Evolutionary conservation across 2,329 filamentous ascomycete genomes (phyloP).

Genomic region (Nemania sp.): DNA sequence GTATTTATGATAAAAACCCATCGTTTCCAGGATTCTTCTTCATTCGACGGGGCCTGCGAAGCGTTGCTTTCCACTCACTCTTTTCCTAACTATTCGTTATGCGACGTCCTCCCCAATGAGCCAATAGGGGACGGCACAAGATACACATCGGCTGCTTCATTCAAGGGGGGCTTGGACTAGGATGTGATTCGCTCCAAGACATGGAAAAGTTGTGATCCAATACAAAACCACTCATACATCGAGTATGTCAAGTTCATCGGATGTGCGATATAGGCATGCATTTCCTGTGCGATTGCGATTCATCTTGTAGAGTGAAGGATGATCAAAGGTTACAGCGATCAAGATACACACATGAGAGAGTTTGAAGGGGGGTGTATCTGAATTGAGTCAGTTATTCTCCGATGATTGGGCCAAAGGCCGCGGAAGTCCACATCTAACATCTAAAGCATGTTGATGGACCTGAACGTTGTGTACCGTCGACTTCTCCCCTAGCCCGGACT

Average conservation of each 20-base stretch:
- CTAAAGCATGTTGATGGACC: conserved; percentile 13
- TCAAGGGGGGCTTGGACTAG: conserved; percentile 6
- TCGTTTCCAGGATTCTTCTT: neutral
- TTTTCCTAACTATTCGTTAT: conserved; percentile 22
- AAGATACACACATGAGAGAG: conserved; percentile 15
- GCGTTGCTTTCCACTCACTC: conserved; percentile 30
- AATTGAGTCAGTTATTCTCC: conserved; percentile 15
- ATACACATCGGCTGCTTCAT: conserved; percentile 17
- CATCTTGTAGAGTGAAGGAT: conserved; percentile 24
- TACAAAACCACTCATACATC: conserved; percentile 1
- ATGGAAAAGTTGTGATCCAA: conserved; percentile 15
- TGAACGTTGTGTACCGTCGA: conserved; percentile 11
- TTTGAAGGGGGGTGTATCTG: conserved; percentile 25
- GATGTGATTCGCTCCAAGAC: conserved; percentile 20
- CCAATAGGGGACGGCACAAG: conserved; percentile 32
- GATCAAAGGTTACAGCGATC: conserved; percentile 32
- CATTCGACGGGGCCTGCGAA: conserved; percentile 16
- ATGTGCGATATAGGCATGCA: conserved; percentile 22
- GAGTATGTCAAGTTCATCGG: conserved; percentile 7
- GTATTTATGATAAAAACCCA: conserved; percentile 26
- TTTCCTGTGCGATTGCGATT: conserved; percentile 28
- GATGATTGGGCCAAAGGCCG: conserved; percentile 3
- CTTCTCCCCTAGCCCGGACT: conserved; percentile 10
- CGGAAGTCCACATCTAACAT: conserved; percentile 8
- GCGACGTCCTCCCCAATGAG: conserved; percentile 19